phyloP scores from a whole-genome alignment of 2,329 filamentous ascomycete species.

The Sporothrix protearum region DNA sequence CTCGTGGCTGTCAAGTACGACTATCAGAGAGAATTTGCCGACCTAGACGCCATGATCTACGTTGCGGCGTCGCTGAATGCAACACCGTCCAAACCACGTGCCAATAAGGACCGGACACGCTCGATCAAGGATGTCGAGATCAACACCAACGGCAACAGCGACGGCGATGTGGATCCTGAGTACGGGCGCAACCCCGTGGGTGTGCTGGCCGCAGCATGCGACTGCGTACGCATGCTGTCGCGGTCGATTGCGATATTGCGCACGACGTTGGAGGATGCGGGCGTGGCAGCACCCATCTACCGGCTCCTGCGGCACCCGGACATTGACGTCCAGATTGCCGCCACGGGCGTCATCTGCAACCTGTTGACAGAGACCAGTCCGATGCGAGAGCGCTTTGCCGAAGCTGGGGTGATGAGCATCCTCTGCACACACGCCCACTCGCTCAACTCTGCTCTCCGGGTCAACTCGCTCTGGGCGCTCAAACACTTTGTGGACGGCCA shows the following conservation, averaged over 20 bases:
- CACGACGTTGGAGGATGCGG: slow-evolving; percentile 82
- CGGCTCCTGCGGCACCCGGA: slow-evolving; percentile 70
- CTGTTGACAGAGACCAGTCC: slow-evolving; percentile 85
- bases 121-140: slow-evolving; percentile 3
- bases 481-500: slow-evolving; percentile 82
- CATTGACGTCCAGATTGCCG: slow-evolving; percentile 77
- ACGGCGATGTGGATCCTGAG: slow-evolving; percentile 39
- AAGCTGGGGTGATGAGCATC: slow-evolving; percentile 68
- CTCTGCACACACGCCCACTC: slow-evolving; percentile 84
- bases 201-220: slow-evolving; percentile 82
- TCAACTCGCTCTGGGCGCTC: slow-evolving; percentile 88
- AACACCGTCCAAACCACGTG: slow-evolving; percentile 52
- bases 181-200: slow-evolving; percentile 71
- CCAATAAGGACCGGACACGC: slow-evolving; percentile 38
- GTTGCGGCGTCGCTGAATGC: slow-evolving; percentile 73
- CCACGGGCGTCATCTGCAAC: slow-evolving; percentile 80
- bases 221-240: slow-evolving; percentile 74
- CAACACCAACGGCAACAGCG: background rate
- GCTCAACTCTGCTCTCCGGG: slow-evolving; percentile 69
- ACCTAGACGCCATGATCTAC: slow-evolving; percentile 74
- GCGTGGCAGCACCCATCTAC: slow-evolving; percentile 73
- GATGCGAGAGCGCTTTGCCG: slow-evolving; percentile 76
- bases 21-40: slow-evolving; percentile 76
- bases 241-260: slow-evolving; percentile 79
- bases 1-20: slow-evolving; percentile 77